Evolutionary conservation across 2,329 filamentous ascomycete species (phyloP), one percentile per base, ranked within the genome.

Genomic region (Sphaerulina populicola): DNA sequence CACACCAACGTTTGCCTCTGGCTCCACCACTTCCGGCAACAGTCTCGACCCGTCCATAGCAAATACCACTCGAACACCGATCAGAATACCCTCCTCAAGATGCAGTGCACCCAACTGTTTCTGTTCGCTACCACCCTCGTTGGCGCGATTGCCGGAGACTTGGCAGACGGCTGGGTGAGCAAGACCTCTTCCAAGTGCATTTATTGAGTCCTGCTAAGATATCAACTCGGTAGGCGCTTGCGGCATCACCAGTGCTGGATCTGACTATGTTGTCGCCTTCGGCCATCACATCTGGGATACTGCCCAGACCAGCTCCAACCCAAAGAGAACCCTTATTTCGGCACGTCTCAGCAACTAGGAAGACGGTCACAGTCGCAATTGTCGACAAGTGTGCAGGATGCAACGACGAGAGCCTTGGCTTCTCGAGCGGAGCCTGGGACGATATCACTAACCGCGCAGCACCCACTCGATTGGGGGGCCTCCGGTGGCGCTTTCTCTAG

Each of bases 261-360:
- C 21, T 7, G 51, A 53, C 38, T 50, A 50, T 36, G 47, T 43
- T 37, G 48, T 40, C 7, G 51, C 51, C 37, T 51, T 53, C 38
- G 47, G 42, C n/a, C 51, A 53, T 60, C 62, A 75, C n/a, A 64
- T 86, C 4, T 91, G 80, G 62, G 85, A 89, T 64, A 74, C 79
- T 0, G 70, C 66, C 3, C 58, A 52, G 15, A 61, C 46, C 23
- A 63, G 64, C 10, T 62, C 60, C n/a, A 66, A 75, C 54, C 71
- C 75, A 0, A 88, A 87, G 64, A 70, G 10, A 87, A 87, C 59
- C 79, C 80, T 1, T 67, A 86, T 1, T 91, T 87, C 61, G 82
- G 82, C 2, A 72, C 73, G 61, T 70, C 31, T 30, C 46, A 35
- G 2, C 11, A 2, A 64, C 73, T 55, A 66, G 71, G 6, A 66